phyloP scores from a whole-genome alignment of 2,329 filamentous ascomycete species.

The Arthrobotrys sphaeroides region DNA sequence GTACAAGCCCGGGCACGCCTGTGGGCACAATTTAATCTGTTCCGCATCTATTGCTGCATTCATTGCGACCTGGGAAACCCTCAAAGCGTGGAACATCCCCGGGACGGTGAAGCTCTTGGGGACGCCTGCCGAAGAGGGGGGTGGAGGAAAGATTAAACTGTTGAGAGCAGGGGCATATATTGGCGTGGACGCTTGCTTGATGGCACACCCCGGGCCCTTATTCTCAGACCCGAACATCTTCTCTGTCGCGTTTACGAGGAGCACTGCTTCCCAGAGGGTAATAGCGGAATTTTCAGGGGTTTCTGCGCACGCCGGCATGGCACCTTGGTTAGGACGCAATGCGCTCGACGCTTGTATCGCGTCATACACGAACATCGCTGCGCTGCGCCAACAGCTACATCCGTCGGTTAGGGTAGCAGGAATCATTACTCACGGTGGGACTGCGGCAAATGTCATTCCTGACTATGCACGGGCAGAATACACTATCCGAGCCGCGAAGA shows the following conservation, averaged over 20 bases:
- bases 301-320: slow-evolving; percentile 68
- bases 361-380: slow-evolving; percentile 63
- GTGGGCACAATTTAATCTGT: slow-evolving; percentile 64
- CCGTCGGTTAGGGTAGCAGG: slow-evolving; percentile 67
- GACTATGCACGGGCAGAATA: slow-evolving; percentile 64
- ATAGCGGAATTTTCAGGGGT: slow-evolving; percentile 64
- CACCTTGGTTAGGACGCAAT: slow-evolving; percentile 70
- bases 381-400: slow-evolving; percentile 68
- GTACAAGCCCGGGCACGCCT: slow-evolving; percentile 63
- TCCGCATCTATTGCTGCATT: slow-evolving; percentile 61
- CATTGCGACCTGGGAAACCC: slow-evolving; percentile 57
- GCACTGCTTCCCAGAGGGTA: slow-evolving; percentile 60
- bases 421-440: slow-evolving; percentile 67
- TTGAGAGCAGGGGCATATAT: slow-evolving; percentile 63
- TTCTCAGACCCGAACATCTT: slow-evolving; percentile 21
- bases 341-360: slow-evolving; percentile 69
- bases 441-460: slow-evolving; percentile 69
- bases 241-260: slow-evolving; percentile 51
- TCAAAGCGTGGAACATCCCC: slow-evolving; percentile 6
- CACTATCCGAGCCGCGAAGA: slow-evolving; percentile 63
- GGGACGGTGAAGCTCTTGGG: slow-evolving; percentile 59
- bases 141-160: slow-evolving; percentile 64
- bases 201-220: slow-evolving; percentile 61
- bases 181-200: slow-evolving; percentile 61
- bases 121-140: slow-evolving; percentile 64